phyloP scores from a whole-genome alignment of 805 yeast genomes.

The Barnettozyma californica region DNA sequence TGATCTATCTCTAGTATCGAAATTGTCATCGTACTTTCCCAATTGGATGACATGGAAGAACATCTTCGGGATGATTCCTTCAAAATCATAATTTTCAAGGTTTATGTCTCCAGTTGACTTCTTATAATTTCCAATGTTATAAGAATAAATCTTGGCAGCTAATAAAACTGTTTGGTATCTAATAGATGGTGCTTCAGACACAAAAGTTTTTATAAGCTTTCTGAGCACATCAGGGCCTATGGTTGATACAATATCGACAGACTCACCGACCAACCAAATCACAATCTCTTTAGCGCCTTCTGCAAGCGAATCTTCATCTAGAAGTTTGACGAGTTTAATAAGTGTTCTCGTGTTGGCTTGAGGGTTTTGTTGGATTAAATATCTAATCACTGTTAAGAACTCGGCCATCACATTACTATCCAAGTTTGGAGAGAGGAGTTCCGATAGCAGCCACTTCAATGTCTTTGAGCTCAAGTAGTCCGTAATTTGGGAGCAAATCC shows the following conservation, averaged over 20 bases:
- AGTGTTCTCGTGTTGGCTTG: constrained; percentile 49
- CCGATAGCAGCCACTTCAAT: constrained; percentile 57
- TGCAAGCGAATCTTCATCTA: constrained; percentile 25
- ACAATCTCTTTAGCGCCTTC: constrained; percentile 71
- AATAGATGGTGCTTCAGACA: constrained; percentile 50
- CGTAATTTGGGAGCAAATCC: constrained; percentile 48
- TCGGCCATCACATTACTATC: constrained; percentile 46
- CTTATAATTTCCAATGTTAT: constrained; percentile 41
- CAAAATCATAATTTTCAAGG: constrained; percentile 28
- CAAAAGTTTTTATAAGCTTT: constrained; percentile 45
- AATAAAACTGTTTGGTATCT: constrained; percentile 67
- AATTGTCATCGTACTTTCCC: constrained; percentile 66
- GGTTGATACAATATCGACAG: constrained; percentile 39
- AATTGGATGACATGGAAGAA: constrained; percentile 58
- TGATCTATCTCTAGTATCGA: constrained; percentile 82
- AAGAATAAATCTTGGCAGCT: constrained; percentile 66
- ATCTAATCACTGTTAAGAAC: constrained; percentile 65
- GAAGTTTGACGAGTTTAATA: constrained; percentile 39
- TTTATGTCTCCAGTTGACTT: constrained; percentile 19
- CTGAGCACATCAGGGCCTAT: constrained; percentile 78
- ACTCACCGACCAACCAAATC: constrained; percentile 90
- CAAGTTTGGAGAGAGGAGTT: constrained; percentile 31
- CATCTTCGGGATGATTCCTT: constrained; percentile 40
- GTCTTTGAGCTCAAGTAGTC: constrained; percentile 47
- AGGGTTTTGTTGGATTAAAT: constrained; percentile 61